Evolutionary conservation across 2,329 filamentous ascomycete species (phyloP), one percentile per base, ranked within the genome.

Genomic region (Fusarium sp.): DNA sequence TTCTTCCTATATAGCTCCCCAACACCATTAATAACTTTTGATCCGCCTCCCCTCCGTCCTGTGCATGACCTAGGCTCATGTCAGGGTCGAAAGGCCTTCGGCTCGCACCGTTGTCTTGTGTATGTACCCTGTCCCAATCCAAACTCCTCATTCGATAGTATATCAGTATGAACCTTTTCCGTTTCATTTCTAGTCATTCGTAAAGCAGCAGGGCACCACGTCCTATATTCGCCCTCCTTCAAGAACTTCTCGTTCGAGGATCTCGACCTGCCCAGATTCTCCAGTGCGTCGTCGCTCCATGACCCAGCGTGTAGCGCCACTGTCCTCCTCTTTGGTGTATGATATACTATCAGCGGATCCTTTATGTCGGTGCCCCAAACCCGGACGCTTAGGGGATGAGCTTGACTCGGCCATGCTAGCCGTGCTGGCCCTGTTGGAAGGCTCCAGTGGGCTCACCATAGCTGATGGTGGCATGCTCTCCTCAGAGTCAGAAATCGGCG

Each of bases 271-370:
- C 1, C 90, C 90, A 59, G 82, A 84, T 71, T 92, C 90, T 1
- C 83, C 87, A 4, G 89, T 91, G 35, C 90, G 81, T 52, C 90
- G 82, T 35, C 90, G 80, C 77, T 93, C 91, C 69, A 93, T 80
- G 9, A 93, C 86, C 91, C 90, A 93, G 45, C 89, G 80, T 56
- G 83, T 85, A 67, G 86, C 85, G 2, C 84, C 86, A 10, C 83
- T 83, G 4, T 86, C 82, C 45, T 89, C 87, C 72, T 90, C 88
- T 62, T 90, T 87, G 46, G 85, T 84, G 75, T 93, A 93, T 8
- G 89, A 90, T 33, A 93, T 88, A 65, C 89, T 91, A 68, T 92
- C 90, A 3, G 88, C 83, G 45, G 87, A 90, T 49, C 85, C 80
- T 67, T 83, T 84, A 67, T 86, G 81, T 15, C 81, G 79, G 66